Percentiles rank a stretch among this genome's conserved stretches.
These are phyloP conservation scores for Conidiobolus coronatus DNA, from an alignment of 371 early-diverging fungal species.

Conservation along the genomic window DNA sequence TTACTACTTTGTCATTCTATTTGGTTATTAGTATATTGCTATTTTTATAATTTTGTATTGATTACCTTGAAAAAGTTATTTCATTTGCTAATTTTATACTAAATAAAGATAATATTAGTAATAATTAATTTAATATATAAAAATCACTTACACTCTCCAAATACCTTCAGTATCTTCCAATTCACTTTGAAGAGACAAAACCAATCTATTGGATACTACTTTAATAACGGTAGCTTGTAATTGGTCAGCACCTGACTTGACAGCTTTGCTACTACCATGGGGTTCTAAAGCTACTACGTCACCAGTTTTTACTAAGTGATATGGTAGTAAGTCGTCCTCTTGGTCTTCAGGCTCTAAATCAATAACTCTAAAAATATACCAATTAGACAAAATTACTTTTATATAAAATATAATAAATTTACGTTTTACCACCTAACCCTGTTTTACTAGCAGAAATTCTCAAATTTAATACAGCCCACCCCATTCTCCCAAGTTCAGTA, in stretches of 20 bases:
- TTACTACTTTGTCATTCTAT: slow-evolving; percentile 8
- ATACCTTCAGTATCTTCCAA: slow-evolving; percentile 10
- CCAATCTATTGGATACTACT: slow-evolving; percentile 2
- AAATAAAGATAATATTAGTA: not conserved
- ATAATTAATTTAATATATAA: too few species aligned
- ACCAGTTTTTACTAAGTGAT: slow-evolving; percentile 39
- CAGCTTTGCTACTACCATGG: not conserved
- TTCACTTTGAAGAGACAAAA: slow-evolving; percentile 6
- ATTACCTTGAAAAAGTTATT: slow-evolving; percentile 2
- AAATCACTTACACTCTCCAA: slow-evolving; percentile 9
- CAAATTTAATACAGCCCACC: not conserved
- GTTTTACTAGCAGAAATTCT: not conserved
- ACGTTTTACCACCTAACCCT: slow-evolving; percentile 1
- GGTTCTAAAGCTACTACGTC: slow-evolving; percentile 25
- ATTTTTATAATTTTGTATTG: not conserved
- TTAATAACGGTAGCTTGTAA: slow-evolving; percentile 13
- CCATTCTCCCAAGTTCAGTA: not conserved
- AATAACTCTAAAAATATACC: not conserved
- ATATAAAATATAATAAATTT: not conserved
- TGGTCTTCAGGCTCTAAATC: slow-evolving; percentile 1
- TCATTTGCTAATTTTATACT: slow-evolving; percentile 3
- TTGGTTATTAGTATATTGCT: slow-evolving; percentile 5
- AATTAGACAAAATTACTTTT: not conserved
- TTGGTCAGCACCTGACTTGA: slow-evolving; percentile 13
- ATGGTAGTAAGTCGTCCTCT: slow-evolving; percentile 15